Evolutionary conservation across 345 rosid genomes (phyloP), one percentile per base, ranked within the genome.

Genomic region (Turnera subulata): DNA sequence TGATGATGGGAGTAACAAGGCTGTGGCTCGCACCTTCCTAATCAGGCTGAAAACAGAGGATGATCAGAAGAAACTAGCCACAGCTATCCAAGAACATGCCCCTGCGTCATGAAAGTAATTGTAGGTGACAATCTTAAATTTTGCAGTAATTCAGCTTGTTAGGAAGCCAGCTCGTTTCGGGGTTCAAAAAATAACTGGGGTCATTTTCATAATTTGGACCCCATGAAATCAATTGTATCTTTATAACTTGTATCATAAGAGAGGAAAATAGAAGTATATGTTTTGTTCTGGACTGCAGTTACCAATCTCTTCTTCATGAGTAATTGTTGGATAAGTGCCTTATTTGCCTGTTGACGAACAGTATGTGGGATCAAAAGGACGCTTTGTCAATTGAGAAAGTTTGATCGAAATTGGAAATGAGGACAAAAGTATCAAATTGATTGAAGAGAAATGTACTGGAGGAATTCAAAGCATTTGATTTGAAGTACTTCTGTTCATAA

Each of bases 41-140:
- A 84, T 93, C 18, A 77, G 89, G 73, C 77, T 81, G 23, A 93
- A 78, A 77, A 76, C 88, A 38, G 75, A 69, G 70, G 97, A 85
- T 39, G 96, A 91, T 49, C 82, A 96, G 45, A 68, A 84, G 63
- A 81, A 84, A 58, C 80, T 93, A 53, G 93, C 84, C 2, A 59
- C 85, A 16, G 83, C 85, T 6, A 93, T 93, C 69, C 79, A 84
- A 67, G 97, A 87, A 71, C 78, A 79, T 21, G 85, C 97, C 22
- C 97, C 98, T 26, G 76, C 77, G 12, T 85, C 81, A 0, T 88
- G 71, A 82, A 67, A 38, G 63, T 49, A 13, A 3, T 40, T 11
- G 33, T 44, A 32, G 64, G 26, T 24, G 49, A 52, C 39, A 14
- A 15, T n/a, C 14, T 40, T 43, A 55, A 66, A 44, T 73, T 67